Percentiles rank a stretch among this genome's conserved stretches.
Conservation (phyloP, 2,329 filamentous ascomycete genomes). For the Grosmannia huntii region DNA sequence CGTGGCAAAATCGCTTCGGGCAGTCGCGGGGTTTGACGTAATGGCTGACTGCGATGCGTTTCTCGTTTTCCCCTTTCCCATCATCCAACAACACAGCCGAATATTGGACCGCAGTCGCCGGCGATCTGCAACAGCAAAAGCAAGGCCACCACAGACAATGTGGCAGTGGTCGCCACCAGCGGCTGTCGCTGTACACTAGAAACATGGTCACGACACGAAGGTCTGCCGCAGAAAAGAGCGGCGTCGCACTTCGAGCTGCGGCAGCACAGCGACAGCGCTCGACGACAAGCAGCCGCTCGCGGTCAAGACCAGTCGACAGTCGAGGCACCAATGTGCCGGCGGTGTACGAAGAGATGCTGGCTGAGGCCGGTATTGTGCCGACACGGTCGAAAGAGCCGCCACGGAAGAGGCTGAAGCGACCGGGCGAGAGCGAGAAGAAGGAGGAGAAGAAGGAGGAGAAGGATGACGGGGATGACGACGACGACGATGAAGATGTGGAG, state of each 20-base stretch:
- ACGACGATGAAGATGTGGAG: slow-evolving; percentile 11
- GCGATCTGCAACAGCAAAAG: no score
- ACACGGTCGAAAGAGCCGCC: slow-evolving; percentile 4
- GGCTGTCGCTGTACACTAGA: not conserved
- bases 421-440: slow-evolving; percentile 9
- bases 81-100: not conserved
- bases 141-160: not conserved
- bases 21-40: not conserved
- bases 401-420: slow-evolving; percentile 12
- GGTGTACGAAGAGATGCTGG: slow-evolving; percentile 12
- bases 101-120: no score
- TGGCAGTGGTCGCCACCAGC: not conserved
- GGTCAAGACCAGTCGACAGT: not conserved
- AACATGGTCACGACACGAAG: not conserved
- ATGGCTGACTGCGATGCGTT: not conserved
- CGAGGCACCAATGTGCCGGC: not conserved
- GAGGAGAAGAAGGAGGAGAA: not conserved
- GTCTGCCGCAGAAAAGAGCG: not conserved
- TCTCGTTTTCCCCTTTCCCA: not conserved
- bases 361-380: slow-evolving; percentile 9
- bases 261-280: slow-evolving; percentile 2
- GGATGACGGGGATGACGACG: not conserved
- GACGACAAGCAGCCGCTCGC: slow-evolving; percentile 3
- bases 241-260: slow-evolving; percentile 2
- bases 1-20: slow-evolving; percentile 9